Percentiles rank a stretch among this genome's conserved stretches.
Conservation (phyloP, 768 basidiomycete species). For the Leccinum arenicola region DNA sequence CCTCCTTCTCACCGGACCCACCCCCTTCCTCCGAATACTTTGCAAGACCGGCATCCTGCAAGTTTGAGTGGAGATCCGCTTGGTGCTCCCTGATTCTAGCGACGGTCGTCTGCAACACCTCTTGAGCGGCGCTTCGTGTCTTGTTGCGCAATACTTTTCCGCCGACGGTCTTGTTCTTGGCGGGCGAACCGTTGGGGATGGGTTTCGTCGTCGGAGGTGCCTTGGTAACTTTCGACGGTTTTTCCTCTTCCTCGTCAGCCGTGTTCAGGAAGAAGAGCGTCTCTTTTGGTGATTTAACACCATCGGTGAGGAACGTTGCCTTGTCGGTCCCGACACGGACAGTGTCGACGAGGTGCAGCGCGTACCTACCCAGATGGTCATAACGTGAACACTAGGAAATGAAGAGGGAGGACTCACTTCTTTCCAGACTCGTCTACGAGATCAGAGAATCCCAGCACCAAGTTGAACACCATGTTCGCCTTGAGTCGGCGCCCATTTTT, state of each 20-base stretch:
- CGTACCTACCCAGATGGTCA: slow-evolving; percentile 54
- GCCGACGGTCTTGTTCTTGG: slow-evolving; percentile 71
- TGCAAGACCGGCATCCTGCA: slow-evolving; percentile 79
- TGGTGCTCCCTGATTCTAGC: slow-evolving; percentile 89
- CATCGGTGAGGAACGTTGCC: slow-evolving; percentile 74
- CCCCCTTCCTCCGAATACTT: slow-evolving; percentile 82
- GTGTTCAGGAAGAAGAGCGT: slow-evolving; percentile 81
- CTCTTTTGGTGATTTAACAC: slow-evolving; percentile 80
- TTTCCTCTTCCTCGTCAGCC: slow-evolving; percentile 54
- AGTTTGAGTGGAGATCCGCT: slow-evolving; percentile 66
- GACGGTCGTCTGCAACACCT: slow-evolving; percentile 70
- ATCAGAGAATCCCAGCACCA: slow-evolving; percentile 83
- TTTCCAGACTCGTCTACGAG: slow-evolving; percentile 73
- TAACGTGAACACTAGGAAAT: background rate
- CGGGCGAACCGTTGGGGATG: slow-evolving; percentile 61
- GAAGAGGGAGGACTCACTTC: slow-evolving; percentile 48
- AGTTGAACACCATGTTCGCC: slow-evolving; percentile 81
- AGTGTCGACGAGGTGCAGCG: slow-evolving; percentile 86
- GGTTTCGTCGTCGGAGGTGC: slow-evolving; percentile 51
- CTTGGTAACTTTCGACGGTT: slow-evolving; percentile 52
- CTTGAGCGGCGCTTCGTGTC: slow-evolving; percentile 82
- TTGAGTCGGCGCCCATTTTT: slow-evolving; percentile 75
- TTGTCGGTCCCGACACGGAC: slow-evolving; percentile 70
- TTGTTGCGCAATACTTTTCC: slow-evolving; percentile 90
- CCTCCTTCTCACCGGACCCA: slow-evolving; percentile 73